Evolutionary conservation across 73 alveolate species (phyloP).

Genomic region (Uronychia setigera): DNA sequence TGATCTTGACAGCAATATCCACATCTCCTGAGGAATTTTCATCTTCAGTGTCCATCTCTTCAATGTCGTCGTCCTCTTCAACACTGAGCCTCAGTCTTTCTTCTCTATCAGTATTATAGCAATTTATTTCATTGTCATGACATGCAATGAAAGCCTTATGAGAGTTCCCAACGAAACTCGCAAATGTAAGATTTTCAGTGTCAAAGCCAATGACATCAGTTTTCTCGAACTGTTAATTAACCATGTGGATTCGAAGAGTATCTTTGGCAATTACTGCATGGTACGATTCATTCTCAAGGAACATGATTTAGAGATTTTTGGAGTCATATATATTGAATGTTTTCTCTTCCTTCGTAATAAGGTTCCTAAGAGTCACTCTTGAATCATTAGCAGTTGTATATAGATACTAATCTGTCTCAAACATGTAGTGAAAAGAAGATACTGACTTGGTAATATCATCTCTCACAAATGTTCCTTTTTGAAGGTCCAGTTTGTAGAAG

Average conservation of each 20-base stretch:
- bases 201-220: background rate
- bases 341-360: background rate
- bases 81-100: background rate
- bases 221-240: background rate
- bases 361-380: background rate
- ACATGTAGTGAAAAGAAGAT: background rate
- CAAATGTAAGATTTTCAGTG: background rate
- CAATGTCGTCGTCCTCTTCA: background rate
- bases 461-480: background rate
- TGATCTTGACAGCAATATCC: background rate
- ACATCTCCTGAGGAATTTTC: background rate
- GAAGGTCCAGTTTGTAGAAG: background rate
- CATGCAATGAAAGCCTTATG: background rate
- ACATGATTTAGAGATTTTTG: background rate
- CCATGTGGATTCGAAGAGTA: background rate
- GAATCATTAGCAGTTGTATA: background rate
- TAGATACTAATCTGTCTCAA: background rate
- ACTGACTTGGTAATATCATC: background rate
- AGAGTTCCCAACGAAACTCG: background rate
- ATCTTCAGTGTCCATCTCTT: background rate
- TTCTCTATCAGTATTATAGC: background rate
- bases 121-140: background rate
- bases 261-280: background rate
- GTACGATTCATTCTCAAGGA: background rate
- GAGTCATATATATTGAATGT: background rate